phyloP scores from a whole-genome alignment of 169 alveolate genomes.

The Cryptosporidium ryanae region DNA sequence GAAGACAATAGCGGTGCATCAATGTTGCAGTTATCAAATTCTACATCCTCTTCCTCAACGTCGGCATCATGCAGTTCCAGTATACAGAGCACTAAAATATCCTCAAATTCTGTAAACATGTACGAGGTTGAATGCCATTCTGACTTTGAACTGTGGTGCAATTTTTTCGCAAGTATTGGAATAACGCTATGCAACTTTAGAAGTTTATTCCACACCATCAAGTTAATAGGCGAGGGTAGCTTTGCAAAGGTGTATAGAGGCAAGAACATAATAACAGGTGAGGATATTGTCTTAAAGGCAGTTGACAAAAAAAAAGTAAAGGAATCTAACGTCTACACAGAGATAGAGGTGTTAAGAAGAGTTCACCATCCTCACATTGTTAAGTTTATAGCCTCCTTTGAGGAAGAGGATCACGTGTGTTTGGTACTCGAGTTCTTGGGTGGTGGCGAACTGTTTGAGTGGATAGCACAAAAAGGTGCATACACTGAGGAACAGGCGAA shows the following conservation, averaged over 20 bases:
- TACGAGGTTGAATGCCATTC: conserved; percentile 62
- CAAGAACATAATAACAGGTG: conserved; percentile 78
- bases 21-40: background rate
- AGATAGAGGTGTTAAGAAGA: conserved; percentile 84
- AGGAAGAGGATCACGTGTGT: conserved; percentile 85
- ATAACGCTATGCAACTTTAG: conserved; percentile 33
- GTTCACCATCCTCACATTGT: conserved; percentile 86
- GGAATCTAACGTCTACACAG: conserved; percentile 83
- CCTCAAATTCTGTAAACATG: conserved; percentile 34
- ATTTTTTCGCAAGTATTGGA: conserved; percentile 60
- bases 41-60: conserved; percentile 9
- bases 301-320: conserved; percentile 81
- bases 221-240: conserved; percentile 80
- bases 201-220: conserved; percentile 54
- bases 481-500: conserved; percentile 89
- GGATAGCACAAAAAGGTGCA: conserved; percentile 87
- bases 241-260: conserved; percentile 81
- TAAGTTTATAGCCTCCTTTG: conserved; percentile 85
- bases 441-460: conserved; percentile 91
- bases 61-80: background rate
- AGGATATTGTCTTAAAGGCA: conserved; percentile 79
- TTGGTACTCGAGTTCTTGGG: conserved; percentile 89
- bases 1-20: background rate
- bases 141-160: conserved; percentile 61
- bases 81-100: conserved; percentile 9